Conservation (phyloP, 2,329 filamentous ascomycete genomes). For the Talaromyces sp. region DNA sequence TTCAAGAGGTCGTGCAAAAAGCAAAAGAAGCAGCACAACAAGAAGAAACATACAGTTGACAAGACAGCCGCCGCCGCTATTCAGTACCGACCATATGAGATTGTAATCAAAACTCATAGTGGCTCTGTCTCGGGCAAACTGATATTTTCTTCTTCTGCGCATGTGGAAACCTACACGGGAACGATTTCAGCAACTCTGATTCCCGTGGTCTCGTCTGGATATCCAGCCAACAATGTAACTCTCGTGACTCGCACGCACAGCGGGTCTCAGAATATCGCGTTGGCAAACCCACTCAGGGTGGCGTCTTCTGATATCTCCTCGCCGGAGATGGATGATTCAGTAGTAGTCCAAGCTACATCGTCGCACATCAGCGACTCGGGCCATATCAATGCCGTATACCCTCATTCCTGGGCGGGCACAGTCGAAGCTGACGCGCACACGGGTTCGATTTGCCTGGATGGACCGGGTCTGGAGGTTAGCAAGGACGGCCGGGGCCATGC, state of each 20-base stretch:
- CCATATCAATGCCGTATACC: slow-evolving; percentile 23
- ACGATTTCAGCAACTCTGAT: slow-evolving; percentile 12
- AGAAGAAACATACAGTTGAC: not conserved
- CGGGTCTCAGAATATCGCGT: slow-evolving; percentile 15
- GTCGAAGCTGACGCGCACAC: slow-evolving; percentile 19
- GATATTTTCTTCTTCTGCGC: slow-evolving; percentile 44
- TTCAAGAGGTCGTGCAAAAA: not conserved
- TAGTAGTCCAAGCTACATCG: slow-evolving; percentile 4
- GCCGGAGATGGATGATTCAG: no score
- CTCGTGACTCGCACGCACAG: slow-evolving; percentile 15
- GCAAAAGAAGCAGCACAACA: not conserved
- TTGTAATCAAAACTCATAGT: slow-evolving; percentile 23
- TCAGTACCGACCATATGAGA: slow-evolving; percentile 21
- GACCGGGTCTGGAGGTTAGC: slow-evolving; percentile 18
- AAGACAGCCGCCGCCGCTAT: not conserved
- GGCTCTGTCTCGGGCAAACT: slow-evolving; percentile 37
- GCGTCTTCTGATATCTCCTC: not conserved
- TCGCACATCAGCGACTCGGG: slow-evolving; percentile 20
- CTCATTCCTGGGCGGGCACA: slow-evolving; percentile 25
- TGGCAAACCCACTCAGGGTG: slow-evolving; percentile 18
- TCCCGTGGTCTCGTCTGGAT: not conserved
- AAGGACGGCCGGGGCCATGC: slow-evolving; percentile 10
- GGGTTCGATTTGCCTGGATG: slow-evolving; percentile 16
- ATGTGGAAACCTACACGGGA: slow-evolving; percentile 45
- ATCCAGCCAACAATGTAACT: slow-evolving; percentile 25